Conservation (phyloP, 345 rosid genomes). For the Arabidopsis suecica region DNA sequence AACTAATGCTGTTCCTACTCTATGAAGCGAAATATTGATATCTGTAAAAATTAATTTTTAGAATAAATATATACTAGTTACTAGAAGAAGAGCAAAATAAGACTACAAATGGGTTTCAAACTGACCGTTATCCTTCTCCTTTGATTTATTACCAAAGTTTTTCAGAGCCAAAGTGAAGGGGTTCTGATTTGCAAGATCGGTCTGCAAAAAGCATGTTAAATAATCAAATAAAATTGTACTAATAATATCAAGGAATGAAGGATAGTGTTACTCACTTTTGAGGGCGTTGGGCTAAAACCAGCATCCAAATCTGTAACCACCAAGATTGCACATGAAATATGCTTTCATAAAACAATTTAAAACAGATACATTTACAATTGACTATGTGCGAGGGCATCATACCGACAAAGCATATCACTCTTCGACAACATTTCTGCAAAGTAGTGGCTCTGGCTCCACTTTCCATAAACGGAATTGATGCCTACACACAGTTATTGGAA, state of each 20-base stretch:
- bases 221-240: neutral
- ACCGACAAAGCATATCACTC: conserved; percentile 81
- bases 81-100: neutral
- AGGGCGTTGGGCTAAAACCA: conserved; percentile 74
- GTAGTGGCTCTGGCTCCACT: conserved; percentile 63
- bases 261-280: conserved; percentile 53
- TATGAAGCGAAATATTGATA: conserved; percentile 47
- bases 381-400: conserved; percentile 14
- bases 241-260: neutral
- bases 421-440: conserved; percentile 60
- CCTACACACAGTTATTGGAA: conserved; percentile 40
- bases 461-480: conserved; percentile 70
- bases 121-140: conserved; percentile 55
- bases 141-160: conserved; percentile 53
- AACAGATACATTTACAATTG: neutral
- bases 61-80: neutral
- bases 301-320: conserved; percentile 81
- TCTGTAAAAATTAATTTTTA: conserved; percentile 47
- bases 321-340: conserved; percentile 4
- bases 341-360: neutral
- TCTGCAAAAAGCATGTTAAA: conserved; percentile 49
- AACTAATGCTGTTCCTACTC: conserved; percentile 40
- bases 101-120: neutral
- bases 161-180: conserved; percentile 60
- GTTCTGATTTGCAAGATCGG: conserved; percentile 63